Evolutionary conservation across 2,329 filamentous ascomycete genomes (phyloP).

Genomic region (Bipolaris bicolor): DNA sequence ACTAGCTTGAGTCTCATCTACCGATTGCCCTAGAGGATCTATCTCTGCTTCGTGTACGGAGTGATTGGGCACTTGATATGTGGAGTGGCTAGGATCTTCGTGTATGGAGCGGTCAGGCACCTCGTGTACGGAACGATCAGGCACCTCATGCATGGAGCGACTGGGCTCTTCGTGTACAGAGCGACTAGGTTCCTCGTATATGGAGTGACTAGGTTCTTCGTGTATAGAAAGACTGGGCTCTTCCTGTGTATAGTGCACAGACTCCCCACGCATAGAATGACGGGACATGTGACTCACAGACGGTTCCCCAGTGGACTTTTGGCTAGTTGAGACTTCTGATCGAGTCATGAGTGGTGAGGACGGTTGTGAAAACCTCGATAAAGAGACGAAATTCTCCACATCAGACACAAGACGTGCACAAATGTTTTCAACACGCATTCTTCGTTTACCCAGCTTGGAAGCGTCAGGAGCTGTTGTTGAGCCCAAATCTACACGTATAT

Average conservation of each 20-base stretch:
- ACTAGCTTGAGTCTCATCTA: slow-evolving; percentile 1
- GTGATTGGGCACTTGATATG: background rate
- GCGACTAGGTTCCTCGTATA: background rate
- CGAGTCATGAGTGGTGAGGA: slow-evolving; percentile 62
- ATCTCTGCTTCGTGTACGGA: slow-evolving; percentile 3
- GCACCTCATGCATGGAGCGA: slow-evolving; percentile 18
- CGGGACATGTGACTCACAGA: slow-evolving; percentile 20
- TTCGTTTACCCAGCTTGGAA: slow-evolving; percentile 68
- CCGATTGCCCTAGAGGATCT: background rate
- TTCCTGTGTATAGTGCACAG: background rate
- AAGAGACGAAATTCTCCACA: slow-evolving; percentile 67
- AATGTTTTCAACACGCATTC: slow-evolving; percentile 67
- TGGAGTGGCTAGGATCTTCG: background rate
- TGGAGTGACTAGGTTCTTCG: background rate
- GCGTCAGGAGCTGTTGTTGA: slow-evolving; percentile 15
- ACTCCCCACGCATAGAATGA: slow-evolving; percentile 8
- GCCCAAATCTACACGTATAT: slow-evolving; percentile 32
- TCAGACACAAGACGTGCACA: slow-evolving; percentile 71
- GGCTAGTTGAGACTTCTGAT: slow-evolving; percentile 47
- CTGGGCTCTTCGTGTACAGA: background rate
- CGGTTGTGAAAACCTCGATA: slow-evolving; percentile 64
- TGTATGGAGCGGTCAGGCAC: background rate
- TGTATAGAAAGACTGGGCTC: background rate
- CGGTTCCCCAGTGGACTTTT: slow-evolving; percentile 25
- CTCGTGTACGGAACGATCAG: slow-evolving; percentile 8